Evolutionary conservation across 768 basidiomycete species (phyloP), one percentile per base, ranked within the genome.

Genomic region (Harrya chromipes): DNA sequence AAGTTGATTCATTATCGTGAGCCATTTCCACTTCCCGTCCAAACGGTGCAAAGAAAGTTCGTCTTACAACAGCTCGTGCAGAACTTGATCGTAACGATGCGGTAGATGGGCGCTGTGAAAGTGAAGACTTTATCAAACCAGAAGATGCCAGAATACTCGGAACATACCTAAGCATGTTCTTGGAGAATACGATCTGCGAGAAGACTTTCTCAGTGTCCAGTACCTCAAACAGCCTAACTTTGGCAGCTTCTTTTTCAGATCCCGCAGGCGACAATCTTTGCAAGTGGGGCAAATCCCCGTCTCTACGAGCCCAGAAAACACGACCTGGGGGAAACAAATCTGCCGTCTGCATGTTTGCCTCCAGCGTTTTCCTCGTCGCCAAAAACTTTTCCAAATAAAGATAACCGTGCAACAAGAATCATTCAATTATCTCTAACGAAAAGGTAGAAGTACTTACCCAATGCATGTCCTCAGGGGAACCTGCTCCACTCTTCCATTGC

Each of bases 261-360:
- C 49, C 31, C 11, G 41, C 23, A 7, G 55, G 57, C 21, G 64
- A 53, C 38, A 58, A 34, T 44, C 62, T 51, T 52, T 71, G 68
- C 1, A 79, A 72, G 9, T 78, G 78, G 46, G 84, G 81, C 20
- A 91, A 63, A 65, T 89, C 85, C 40, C 77, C 75, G 49, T 90
- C 83, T 48, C 86, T 78, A 65, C 90, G 73, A 6, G 84, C 89
- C 89, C 88, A 90, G 27, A 88, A 74, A 14, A 91, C 82, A 8
- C 82, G 77, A 3, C 88, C 90, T 0, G 90, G 85, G 12, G 89
- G 89, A 53, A 80, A 90, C 64, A 89, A 76, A 55, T 83, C 76
- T 3, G 80, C 70, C 72, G 76, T 79, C 42, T 81, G 78, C 89
- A 92, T 91, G 51, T 87, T 90, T 39, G 88, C 89, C 64, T 91